Percentiles rank a stretch among this genome's conserved stretches.
phyloP scores from a whole-genome alignment of 306 rosid species.

The Abrus precatorius region DNA sequence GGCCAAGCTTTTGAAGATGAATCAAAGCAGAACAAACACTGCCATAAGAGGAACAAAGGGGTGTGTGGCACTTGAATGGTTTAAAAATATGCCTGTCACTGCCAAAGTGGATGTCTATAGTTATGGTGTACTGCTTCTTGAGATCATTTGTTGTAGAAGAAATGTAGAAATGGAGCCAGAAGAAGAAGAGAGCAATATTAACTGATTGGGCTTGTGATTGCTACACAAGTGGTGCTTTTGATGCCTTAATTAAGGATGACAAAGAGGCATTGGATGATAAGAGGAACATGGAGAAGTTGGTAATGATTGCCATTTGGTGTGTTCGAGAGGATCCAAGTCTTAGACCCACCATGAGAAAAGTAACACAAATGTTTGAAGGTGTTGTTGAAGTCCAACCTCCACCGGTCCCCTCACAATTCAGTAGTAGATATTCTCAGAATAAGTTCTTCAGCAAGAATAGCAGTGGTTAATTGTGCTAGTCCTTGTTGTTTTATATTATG shows the following conservation, averaged over 20 bases:
- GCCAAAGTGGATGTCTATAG: constrained; percentile 25
- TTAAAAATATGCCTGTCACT: constrained; percentile 14
- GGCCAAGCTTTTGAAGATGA: constrained; percentile 43
- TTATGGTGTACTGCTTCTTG: not conserved
- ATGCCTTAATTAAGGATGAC: not conserved
- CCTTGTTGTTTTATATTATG: not conserved
- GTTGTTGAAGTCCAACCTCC: constrained; percentile 13
- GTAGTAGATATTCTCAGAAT: not conserved
- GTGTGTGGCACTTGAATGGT: constrained; percentile 21
- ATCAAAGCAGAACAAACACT: constrained; percentile 42
- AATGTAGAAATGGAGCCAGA: not conserved
- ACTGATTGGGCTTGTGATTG: constrained; percentile 25
- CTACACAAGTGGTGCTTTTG: not conserved
- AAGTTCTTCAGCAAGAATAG: not conserved
- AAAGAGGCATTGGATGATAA: constrained; percentile 26
- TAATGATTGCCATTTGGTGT: constrained; percentile 28
- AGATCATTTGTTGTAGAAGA: not conserved
- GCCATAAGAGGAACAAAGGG: constrained; percentile 34
- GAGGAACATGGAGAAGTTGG: constrained; percentile 11
- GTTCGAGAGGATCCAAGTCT: constrained; percentile 13
- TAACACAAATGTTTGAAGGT: constrained; percentile 31
- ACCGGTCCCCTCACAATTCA: not conserved
- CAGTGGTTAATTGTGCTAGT: not conserved
- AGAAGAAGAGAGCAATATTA: not conserved
- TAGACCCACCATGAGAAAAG: constrained; percentile 23